Evolutionary conservation across 176 grass and related monocot genomes (phyloP).

Genomic region (Alloteropsis semialata): DNA sequence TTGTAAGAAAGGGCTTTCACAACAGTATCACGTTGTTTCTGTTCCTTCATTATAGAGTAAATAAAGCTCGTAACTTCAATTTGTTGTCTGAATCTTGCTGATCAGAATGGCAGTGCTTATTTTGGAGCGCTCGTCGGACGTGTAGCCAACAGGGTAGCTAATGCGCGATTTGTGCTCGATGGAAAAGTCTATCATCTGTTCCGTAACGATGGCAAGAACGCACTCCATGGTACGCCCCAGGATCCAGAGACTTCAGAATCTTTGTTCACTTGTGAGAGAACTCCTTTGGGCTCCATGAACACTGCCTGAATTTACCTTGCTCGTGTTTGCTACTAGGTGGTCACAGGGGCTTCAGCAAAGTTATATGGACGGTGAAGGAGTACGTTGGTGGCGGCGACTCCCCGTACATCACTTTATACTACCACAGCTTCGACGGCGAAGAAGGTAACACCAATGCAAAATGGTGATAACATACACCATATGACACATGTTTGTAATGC

Average conservation of each 20-base stretch:
- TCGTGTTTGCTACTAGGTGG: constrained; percentile 45
- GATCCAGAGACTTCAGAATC: not conserved
- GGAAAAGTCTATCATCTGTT: constrained; percentile 53
- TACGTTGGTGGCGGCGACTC: constrained; percentile 47
- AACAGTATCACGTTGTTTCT: not conserved
- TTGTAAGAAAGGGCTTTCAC: not conserved
- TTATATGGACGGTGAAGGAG: constrained; percentile 81
- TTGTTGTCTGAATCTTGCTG: not conserved
- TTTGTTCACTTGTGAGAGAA: not conserved
- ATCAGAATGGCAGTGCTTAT: constrained; percentile 58
- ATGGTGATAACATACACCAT: not conserved
- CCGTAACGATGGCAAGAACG: constrained; percentile 65
- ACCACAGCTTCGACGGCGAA: constrained; percentile 87
- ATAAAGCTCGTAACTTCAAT: not conserved
- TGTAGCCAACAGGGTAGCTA: constrained; percentile 78
- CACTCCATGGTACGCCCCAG: constrained; percentile 70
- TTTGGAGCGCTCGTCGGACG: constrained; percentile 89
- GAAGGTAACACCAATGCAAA: constrained; percentile 50
- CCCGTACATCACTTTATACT: constrained; percentile 84
- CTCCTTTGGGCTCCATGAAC: not conserved
- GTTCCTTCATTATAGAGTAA: not conserved
- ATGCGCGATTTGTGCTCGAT: constrained; percentile 61
- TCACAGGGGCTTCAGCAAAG: constrained; percentile 77
- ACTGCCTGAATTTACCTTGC: not conserved
- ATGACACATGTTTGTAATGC: not conserved